A percentile compares a stretch with the other conserved stretches of the same genome.
phyloP scores from a whole-genome alignment of 768 basidiomycete genomes.

The Naganishia vishniacii region DNA sequence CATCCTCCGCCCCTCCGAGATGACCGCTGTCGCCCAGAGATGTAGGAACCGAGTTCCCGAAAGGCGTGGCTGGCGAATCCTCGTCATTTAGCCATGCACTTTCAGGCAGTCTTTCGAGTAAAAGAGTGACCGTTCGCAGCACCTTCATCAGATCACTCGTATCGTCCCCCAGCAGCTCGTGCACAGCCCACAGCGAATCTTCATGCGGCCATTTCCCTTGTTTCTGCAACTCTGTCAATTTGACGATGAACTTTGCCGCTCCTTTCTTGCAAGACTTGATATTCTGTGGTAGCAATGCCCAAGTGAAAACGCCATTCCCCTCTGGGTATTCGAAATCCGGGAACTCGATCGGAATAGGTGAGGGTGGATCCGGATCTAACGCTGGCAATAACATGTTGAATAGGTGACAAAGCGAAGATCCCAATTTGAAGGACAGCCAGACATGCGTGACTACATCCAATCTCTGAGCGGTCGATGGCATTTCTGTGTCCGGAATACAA shows the following conservation, averaged over 20 bases:
- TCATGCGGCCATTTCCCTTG: constrained; percentile 59
- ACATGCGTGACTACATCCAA: constrained; percentile 85
- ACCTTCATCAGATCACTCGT: constrained; percentile 96
- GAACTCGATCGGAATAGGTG: constrained; percentile 39
- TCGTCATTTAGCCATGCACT: constrained; percentile 34
- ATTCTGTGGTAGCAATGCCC: constrained; percentile 58
- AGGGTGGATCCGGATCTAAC: constrained; percentile 33
- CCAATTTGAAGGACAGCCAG: constrained; percentile 88
- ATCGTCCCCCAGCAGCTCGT: constrained; percentile 79
- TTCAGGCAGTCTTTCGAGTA: constrained; percentile 44
- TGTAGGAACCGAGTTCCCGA: constrained; percentile 2
- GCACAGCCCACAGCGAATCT: constrained; percentile 75
- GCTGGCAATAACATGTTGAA: constrained; percentile 71
- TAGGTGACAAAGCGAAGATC: constrained; percentile 88
- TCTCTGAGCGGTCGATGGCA: constrained; percentile 36
- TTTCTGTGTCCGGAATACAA: constrained; percentile 32
- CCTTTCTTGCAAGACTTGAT: constrained; percentile 76
- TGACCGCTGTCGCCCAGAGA: not conserved
- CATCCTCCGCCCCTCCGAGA: not conserved
- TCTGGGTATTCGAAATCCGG: constrained; percentile 38
- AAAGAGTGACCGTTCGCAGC: constrained; percentile 42
- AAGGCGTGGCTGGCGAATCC: constrained; percentile 26
- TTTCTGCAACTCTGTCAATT: constrained; percentile 63
- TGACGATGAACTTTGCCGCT: constrained; percentile 86
- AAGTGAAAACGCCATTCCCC: constrained; percentile 39